Conservation (phyloP, 2,329 filamentous ascomycete genomes). For the Aspergillus texensis region DNA sequence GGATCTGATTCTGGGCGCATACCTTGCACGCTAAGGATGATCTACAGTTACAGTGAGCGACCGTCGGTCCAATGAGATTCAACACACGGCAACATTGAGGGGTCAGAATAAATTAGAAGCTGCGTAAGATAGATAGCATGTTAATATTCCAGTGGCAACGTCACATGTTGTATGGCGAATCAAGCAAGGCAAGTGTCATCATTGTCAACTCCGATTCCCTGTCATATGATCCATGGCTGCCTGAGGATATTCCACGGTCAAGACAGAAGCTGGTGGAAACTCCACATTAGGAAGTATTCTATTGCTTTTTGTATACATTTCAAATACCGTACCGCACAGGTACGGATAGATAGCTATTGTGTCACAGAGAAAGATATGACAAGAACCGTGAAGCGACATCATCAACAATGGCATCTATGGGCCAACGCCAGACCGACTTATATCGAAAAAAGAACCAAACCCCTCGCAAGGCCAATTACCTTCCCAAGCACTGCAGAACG, state of each 20-base stretch:
- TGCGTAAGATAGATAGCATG: neutral
- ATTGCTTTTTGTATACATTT: slow-evolving; percentile 12
- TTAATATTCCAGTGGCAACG: neutral
- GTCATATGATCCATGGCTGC: neutral
- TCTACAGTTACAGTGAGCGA: slow-evolving; percentile 3
- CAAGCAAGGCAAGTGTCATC: neutral
- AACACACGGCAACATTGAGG: neutral
- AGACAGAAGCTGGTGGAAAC: neutral
- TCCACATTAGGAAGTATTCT: neutral
- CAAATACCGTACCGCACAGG: neutral
- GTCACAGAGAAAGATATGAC: slow-evolving; percentile 12
- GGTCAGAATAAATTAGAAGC: neutral
- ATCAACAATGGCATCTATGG: slow-evolving; percentile 21
- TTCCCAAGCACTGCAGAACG: slow-evolving; percentile 18
- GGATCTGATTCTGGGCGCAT: neutral
- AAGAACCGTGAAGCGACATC: slow-evolving; percentile 8
- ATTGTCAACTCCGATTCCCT: neutral
- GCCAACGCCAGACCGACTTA: slow-evolving; percentile 25
- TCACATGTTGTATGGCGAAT: neutral
- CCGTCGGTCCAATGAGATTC: neutral
- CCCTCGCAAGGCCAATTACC: slow-evolving; percentile 16
- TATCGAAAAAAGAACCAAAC: slow-evolving; percentile 14
- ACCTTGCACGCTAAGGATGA: neutral
- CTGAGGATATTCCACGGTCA: neutral
- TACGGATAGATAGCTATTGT: slow-evolving; percentile 11